These are phyloP conservation scores for Clitopilus passeckerianus DNA, from an alignment of 768 basidiomycete species.

Conservation along the genomic window DNA sequence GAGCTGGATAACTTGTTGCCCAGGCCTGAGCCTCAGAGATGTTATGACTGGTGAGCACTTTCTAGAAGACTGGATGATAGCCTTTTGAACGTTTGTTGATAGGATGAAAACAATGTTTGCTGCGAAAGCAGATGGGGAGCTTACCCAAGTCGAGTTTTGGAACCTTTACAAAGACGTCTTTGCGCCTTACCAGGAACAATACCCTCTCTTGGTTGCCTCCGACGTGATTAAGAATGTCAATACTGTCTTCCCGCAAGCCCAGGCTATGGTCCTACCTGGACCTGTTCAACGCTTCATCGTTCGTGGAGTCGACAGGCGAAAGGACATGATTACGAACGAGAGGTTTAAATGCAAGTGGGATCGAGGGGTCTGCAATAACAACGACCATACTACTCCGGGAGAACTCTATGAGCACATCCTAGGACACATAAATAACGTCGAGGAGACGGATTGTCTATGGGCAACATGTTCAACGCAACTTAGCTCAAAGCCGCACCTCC, in stretches of 20 bases:
- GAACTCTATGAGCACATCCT: slow-evolving; percentile 73
- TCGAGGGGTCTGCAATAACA: slow-evolving; percentile 46
- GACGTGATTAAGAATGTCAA: slow-evolving; percentile 95
- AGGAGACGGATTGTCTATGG: slow-evolving; percentile 65
- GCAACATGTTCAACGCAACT: slow-evolving; percentile 50
- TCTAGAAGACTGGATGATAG: neutral
- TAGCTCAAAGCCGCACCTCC: slow-evolving; percentile 46
- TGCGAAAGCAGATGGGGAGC: slow-evolving; percentile 66
- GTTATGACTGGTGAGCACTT: slow-evolving; percentile 68
- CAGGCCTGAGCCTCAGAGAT: slow-evolving; percentile 70
- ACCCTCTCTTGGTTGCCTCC: slow-evolving; percentile 72
- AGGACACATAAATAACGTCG: slow-evolving; percentile 44
- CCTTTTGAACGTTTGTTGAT: slow-evolving; percentile 3
- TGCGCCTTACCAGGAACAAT: slow-evolving; percentile 47
- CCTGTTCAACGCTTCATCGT: slow-evolving; percentile 80
- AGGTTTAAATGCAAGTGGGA: slow-evolving; percentile 80
- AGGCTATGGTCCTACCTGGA: slow-evolving; percentile 80
- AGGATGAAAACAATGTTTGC: slow-evolving; percentile 95
- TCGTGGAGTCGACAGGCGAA: slow-evolving; percentile 72
- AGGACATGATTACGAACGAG: slow-evolving; percentile 51
- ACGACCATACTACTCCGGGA: slow-evolving; percentile 45
- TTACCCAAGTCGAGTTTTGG: slow-evolving; percentile 97
- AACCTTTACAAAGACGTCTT: slow-evolving; percentile 87
- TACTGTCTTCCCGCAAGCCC: slow-evolving; percentile 77
- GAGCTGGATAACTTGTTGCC: slow-evolving; percentile 57